A percentile compares a stretch with the other conserved stretches of the same genome.
These are phyloP conservation scores for Radiomyces spectabilis DNA, from an alignment of 192 early-diverging fungal species.

Conservation along the genomic window DNA sequence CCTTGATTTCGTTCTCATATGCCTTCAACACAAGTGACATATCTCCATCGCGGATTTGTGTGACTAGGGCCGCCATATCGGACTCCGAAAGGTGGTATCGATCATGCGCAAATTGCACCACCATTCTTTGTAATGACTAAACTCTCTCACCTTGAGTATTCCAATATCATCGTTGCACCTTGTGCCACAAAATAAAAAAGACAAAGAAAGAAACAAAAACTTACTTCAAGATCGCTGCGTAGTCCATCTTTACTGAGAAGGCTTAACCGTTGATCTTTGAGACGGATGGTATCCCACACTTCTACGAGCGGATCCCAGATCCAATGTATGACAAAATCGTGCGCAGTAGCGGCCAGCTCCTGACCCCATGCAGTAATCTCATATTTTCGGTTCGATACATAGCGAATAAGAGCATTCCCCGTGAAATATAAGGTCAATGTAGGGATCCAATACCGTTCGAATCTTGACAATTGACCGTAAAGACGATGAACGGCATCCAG, in stretches of 20 bases:
- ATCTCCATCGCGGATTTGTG: conserved; percentile 68
- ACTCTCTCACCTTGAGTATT: neutral
- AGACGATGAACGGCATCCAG: conserved; percentile 18
- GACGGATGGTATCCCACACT: conserved; percentile 75
- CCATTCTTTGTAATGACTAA: conserved; percentile 84
- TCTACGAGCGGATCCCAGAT: conserved; percentile 64
- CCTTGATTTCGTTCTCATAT: conserved; percentile 75
- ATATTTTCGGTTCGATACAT: conserved; percentile 40
- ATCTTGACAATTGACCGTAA: conserved; percentile 47
- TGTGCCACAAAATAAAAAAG: neutral
- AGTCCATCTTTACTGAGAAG: conserved; percentile 71
- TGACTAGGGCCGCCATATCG: conserved; percentile 42
- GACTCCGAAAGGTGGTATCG: conserved; percentile 36
- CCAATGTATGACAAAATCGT: conserved; percentile 69
- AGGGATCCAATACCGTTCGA: conserved; percentile 70
- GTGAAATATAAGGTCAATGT: conserved; percentile 28
- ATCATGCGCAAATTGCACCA: conserved; percentile 65
- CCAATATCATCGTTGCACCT: neutral
- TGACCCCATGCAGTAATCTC: conserved; percentile 40
- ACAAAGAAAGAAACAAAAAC: conserved; percentile 9
- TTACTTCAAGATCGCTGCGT: conserved; percentile 68
- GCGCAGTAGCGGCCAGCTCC: conserved; percentile 46
- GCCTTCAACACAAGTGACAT: conserved; percentile 67
- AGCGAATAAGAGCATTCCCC: conserved; percentile 36
- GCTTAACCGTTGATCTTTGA: conserved; percentile 68